Evolutionary conservation across 2,329 filamentous ascomycete genomes (phyloP), one percentile per base, ranked within the genome.

Genomic region (Talaromyces sp.): DNA sequence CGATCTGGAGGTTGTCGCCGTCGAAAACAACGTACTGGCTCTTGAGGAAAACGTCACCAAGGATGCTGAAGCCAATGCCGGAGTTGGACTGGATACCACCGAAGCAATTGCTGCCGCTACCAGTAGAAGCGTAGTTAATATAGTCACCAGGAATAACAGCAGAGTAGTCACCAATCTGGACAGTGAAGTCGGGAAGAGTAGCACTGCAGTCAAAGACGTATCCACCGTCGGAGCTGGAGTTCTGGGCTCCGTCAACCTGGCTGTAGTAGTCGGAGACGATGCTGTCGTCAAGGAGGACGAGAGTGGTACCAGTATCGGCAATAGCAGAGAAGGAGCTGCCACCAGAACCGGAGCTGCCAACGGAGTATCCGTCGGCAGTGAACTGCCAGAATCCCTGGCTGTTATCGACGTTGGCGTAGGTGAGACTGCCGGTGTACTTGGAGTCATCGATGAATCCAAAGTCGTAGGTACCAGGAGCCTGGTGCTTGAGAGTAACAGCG

Each of bases 1-100:
- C 84, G 31, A 86, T 73, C 56, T 77, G 76, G 65, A 79, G 78
- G 5, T 79, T 78, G 22, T 74, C 77, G 5, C 82, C 76, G 73
- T 92, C 89, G 75, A 92, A 92, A 58, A 92, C 86, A 34, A 89
- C 87, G 73, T 90, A 93, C 68, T 91, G 82, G 64, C 86, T 86
- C 85, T 95, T 95, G 70, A 95, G 83, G 80, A 93, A 91, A 64
- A 91, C 83, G 67, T 93, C 91, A 10, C 92, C 92, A 64, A 93
- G 85, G 72, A 96, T 92, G 64, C 84, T 86, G 68, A 89, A 83
- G 5, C 82, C 83, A 56, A 89, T 77, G n/a, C 83, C 85, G 1
- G 76, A 72, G 70, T 85, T 82, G 68, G 78, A 82, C 81, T 95
- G 92, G 68, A 96, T 85, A 58, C 91, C 92, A 64, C 91, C 91